phyloP scores from a whole-genome alignment of 2,329 filamentous ascomycete genomes.

The Talaromyces atroroseus region DNA sequence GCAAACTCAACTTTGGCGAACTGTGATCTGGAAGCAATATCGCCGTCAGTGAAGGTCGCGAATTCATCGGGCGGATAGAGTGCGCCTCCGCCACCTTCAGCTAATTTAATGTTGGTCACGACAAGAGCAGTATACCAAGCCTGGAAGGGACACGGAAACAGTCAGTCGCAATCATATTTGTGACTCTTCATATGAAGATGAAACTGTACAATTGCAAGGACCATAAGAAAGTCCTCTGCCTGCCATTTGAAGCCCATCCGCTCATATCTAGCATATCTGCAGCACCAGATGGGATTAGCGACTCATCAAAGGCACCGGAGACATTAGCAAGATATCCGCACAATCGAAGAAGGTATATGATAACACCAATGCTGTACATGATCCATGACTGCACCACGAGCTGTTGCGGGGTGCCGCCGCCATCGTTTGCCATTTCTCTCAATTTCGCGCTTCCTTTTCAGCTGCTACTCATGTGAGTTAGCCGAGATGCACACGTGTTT shows the following conservation, averaged over 20 bases:
- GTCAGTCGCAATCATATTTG: too few relatives aligned
- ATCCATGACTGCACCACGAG: conserved; percentile 12
- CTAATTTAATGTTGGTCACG: conserved; percentile 12
- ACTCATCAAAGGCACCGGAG: neutral
- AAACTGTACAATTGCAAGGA: conserved; percentile 1
- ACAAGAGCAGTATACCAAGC: conserved; percentile 13
- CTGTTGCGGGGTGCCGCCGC: conserved; percentile 6
- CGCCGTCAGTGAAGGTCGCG: conserved; percentile 2
- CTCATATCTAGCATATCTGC: conserved; percentile 9
- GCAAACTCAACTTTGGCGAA: conserved; percentile 11
- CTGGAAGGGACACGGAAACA: neutral
- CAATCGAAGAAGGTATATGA: conserved; percentile 8
- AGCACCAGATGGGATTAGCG: neutral
- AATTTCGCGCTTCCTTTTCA: neutral
- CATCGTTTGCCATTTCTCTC: conserved; percentile 6
- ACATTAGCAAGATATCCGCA: neutral
- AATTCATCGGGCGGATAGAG: conserved; percentile 11
- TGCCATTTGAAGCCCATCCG: conserved; percentile 11
- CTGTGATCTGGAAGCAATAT: conserved; percentile 8
- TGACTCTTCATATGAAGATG: too few relatives aligned
- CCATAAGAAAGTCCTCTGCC: conserved; percentile 11
- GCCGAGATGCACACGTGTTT: neutral
- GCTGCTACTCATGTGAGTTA: neutral
- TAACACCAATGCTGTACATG: conserved; percentile 10
- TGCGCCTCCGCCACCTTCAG: conserved; percentile 10